Percentiles rank a stretch among this genome's conserved stretches.
phyloP scores from a whole-genome alignment of 176 grass and related monocot species.

The Oryza glaberrima region DNA sequence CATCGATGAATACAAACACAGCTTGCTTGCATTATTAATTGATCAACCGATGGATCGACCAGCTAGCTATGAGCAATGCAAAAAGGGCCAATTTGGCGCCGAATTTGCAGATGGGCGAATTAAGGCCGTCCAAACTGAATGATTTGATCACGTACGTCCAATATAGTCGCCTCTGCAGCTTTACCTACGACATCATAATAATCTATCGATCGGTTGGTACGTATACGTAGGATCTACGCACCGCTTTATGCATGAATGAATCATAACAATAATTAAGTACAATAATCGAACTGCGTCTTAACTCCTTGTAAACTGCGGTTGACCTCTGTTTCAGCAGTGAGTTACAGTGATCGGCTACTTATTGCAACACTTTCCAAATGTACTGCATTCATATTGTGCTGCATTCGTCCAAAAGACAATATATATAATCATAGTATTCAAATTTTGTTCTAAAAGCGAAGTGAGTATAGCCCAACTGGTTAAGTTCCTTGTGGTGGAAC shows the following conservation, averaged over 20 bases:
- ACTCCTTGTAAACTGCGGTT: no score
- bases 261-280: background rate
- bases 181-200: background rate
- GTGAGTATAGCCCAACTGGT: no score
- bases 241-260: background rate
- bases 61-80: background rate
- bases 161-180: no score
- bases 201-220: background rate
- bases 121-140: conserved; percentile 25
- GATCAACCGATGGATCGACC: background rate
- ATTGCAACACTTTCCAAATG: no score
- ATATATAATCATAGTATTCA: no score
- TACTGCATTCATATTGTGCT: no score
- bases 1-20: background rate
- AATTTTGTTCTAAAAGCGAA: no score
- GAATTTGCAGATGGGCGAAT: conserved; percentile 16
- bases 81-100: conserved; percentile 22
- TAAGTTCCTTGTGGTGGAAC: no score
- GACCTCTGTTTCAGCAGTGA: no score
- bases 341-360: no score
- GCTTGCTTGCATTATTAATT: background rate
- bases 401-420: no score
- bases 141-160: conserved; percentile 19
- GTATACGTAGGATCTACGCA: background rate
- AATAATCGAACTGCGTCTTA: background rate